These are phyloP conservation scores for Hemisphaericaspora lyxosophila DNA, from an alignment of 1,139 yeast genomes.

Conservation along the genomic window DNA sequence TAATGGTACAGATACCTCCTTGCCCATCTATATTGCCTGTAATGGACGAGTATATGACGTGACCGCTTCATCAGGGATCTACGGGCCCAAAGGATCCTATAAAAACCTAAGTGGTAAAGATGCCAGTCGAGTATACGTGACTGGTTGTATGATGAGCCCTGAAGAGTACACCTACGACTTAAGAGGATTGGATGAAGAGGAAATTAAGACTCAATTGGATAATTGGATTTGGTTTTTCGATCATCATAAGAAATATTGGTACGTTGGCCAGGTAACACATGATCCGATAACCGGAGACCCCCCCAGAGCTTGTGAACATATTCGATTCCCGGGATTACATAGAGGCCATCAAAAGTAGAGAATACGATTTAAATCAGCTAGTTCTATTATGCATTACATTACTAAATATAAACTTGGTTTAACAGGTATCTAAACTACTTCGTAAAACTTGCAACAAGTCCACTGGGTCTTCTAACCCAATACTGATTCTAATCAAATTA, in stretches of 20 bases:
- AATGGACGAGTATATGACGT: slow-evolving; percentile 76
- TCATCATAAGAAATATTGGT: slow-evolving; percentile 56
- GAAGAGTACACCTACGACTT: slow-evolving; percentile 67
- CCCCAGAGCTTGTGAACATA: slow-evolving; percentile 38
- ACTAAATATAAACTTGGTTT: too few relatives aligned
- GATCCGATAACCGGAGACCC: slow-evolving; percentile 32
- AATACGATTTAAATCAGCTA: too few relatives aligned
- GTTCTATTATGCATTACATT: too few relatives aligned
- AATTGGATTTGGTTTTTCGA: slow-evolving; percentile 58
- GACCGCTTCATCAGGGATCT: slow-evolving; percentile 48
- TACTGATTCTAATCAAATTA: slow-evolving; percentile 76
- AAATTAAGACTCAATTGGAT: slow-evolving; percentile 28
- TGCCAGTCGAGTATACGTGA: slow-evolving; percentile 71
- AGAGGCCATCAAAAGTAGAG: not conserved
- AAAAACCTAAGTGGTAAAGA: slow-evolving; percentile 65
- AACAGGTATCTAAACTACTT: slow-evolving; percentile 47
- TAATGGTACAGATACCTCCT: slow-evolving; percentile 49
- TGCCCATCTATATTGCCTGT: slow-evolving; percentile 66
- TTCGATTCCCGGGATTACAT: slow-evolving; percentile 32
- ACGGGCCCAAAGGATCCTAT: slow-evolving; percentile 70
- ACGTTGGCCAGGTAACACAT: slow-evolving; percentile 56
- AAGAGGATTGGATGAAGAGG: slow-evolving; percentile 52
- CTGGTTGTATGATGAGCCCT: slow-evolving; percentile 66
- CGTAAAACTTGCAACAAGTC: slow-evolving; percentile 57
- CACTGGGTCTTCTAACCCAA: slow-evolving; percentile 70